Evolutionary conservation across 179 eudicot genomes (phyloP), one percentile per base, ranked within the genome.

Genomic region (Beta lomatogona): DNA sequence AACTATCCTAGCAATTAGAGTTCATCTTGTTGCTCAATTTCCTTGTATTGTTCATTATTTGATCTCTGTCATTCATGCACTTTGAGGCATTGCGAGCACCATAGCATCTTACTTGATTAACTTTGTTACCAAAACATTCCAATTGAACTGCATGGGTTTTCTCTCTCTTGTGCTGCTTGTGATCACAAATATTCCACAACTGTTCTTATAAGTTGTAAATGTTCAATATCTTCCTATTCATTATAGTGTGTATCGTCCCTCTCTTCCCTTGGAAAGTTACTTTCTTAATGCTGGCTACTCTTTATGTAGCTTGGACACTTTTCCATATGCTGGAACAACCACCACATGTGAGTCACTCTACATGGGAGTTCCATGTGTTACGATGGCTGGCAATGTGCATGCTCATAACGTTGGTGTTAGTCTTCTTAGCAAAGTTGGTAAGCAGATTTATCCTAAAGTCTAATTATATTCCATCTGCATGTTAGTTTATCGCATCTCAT

Each of bases 291-390:
- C 59, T 85, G 58, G 22, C 59, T 60, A 58, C 75, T 77, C 76
- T 73, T 71, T 70, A 28, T 89, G 84, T 83, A 96, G 99, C 89
- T 86, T 96, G 97, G 99, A 96, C 85, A 96, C 99, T 55, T 96
- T 96, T 80, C 99, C 99, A 15, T 96, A 96, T 86, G 97, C 99
- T n/a, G 99, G 99, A 78, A 96, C 99, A 58, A 96, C 99, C 53
- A 96, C 99, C 41, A 96, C 99, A 11, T 96, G 99, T 80, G 99
- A 96, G 80, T 96, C 99, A 53, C 85, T 96, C 61, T 96, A 91
- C 85, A 96, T 96, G 99, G 99, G 99, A 73, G 99, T 96, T 78
- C 99, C 99, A 1, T 96, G 99, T 83, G 91, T 96, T 84, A 94
- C 98, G 3, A 90, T 96, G 98, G 93, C 90, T 81, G 99, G 99